Conservation (phyloP, 352 stramenopile genomes). For the Thraustochytrium sp. region DNA sequence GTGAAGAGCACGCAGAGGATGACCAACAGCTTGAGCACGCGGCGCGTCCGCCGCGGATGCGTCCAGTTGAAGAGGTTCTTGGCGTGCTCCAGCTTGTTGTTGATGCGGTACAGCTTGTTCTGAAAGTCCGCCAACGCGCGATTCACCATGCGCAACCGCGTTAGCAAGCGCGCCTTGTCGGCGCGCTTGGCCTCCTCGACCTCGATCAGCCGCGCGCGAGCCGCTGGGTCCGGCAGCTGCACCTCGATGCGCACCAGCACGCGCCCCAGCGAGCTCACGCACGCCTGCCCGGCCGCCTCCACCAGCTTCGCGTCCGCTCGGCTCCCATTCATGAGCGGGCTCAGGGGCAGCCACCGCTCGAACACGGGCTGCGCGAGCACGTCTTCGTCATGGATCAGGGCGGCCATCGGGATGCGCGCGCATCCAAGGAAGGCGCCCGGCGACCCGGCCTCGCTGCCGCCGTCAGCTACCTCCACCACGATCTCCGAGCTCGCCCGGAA, state of each 20-base stretch:
- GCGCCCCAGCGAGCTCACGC: neutral
- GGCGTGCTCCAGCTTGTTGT: conserved; percentile 43
- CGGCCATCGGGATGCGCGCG: conserved; percentile 6
- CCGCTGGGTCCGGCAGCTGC: neutral
- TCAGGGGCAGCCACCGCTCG: conserved; percentile 22
- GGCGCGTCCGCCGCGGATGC: conserved; percentile 29
- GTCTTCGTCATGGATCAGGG: conserved; percentile 2
- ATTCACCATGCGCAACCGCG: conserved; percentile 30
- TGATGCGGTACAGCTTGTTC: conserved; percentile 7
- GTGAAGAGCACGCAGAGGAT: conserved; percentile 22
- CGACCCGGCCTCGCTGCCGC: neutral
- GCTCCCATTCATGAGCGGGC: neutral
- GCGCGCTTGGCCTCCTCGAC: conserved; percentile 35
- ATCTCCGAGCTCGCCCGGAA: conserved; percentile 13
- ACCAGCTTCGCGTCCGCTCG: neutral
- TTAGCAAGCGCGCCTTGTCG: neutral
- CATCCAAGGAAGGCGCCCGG: neutral
- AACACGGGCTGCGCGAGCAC: conserved; percentile 24
- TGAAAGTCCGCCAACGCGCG: conserved; percentile 9
- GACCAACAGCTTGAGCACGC: neutral
- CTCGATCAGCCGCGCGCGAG: conserved; percentile 12
- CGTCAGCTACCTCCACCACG: neutral
- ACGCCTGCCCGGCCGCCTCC: neutral
- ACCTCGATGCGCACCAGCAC: conserved; percentile 30
- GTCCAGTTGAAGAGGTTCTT: conserved; percentile 48